These are phyloP conservation scores for Lentinus brumalis DNA, from an alignment of 768 basidiomycete genomes.

Conservation along the genomic window DNA sequence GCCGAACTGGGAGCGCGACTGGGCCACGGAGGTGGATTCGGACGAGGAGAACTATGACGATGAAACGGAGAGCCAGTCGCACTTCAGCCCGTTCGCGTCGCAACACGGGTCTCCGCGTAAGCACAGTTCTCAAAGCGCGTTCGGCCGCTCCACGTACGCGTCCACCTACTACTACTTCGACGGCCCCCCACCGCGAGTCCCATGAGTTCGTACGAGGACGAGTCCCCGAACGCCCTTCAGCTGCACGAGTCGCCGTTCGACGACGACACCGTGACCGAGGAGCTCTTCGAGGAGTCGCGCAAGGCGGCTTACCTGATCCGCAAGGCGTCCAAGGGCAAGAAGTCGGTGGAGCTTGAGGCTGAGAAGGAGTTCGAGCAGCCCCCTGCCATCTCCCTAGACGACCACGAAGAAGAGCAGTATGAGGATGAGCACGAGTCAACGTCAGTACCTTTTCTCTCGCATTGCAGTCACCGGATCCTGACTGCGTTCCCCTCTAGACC, in stretches of 20 bases:
- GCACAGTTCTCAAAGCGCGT: slow-evolving; percentile 18
- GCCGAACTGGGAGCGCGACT: slow-evolving; percentile 31
- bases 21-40: slow-evolving; percentile 22
- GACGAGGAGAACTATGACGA: slow-evolving; percentile 29
- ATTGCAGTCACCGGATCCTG: neutral
- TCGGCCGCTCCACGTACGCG: slow-evolving; percentile 18
- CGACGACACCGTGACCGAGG: slow-evolving; percentile 11
- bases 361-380: slow-evolving; percentile 20
- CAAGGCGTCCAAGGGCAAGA: slow-evolving; percentile 17
- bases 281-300: slow-evolving; percentile 13
- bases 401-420: slow-evolving; percentile 1
- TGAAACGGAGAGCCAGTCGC: slow-evolving; percentile 23
- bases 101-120: slow-evolving; percentile 16
- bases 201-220: slow-evolving; percentile 25
- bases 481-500: slow-evolving; percentile 40
- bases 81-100: slow-evolving; percentile 23
- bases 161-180: slow-evolving; percentile 25
- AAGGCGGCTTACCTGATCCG: slow-evolving; percentile 12
- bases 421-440: slow-evolving; percentile 25
- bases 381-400: slow-evolving; percentile 1
- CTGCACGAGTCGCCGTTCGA: slow-evolving; percentile 25
- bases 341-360: slow-evolving; percentile 5
- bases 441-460: slow-evolving; percentile 15
- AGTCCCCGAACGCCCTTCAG: slow-evolving; percentile 19
- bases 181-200: slow-evolving; percentile 26